Conservation (phyloP, 2,329 filamentous ascomycete genomes). For the Colletotrichum paranaense region DNA sequence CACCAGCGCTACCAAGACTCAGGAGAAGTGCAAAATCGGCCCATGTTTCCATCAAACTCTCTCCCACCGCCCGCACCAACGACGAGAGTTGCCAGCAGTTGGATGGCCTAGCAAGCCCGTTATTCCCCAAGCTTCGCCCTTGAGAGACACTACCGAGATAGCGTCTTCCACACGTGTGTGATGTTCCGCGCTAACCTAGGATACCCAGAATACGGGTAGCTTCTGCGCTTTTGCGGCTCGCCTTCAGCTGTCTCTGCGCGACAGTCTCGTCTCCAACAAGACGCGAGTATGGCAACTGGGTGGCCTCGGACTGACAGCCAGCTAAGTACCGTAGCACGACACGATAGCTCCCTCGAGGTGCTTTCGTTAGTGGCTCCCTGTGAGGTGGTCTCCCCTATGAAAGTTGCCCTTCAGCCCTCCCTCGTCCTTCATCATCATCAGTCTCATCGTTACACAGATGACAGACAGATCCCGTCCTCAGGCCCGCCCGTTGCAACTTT, state of each 20-base stretch:
- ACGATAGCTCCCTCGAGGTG: neutral
- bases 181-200: constrained; percentile 31
- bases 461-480: neutral
- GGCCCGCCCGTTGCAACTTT: neutral
- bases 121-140: constrained; percentile 23
- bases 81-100: constrained; percentile 11
- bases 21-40: neutral
- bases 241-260: constrained; percentile 11
- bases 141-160: constrained; percentile 21
- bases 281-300: neutral
- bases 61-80: neutral
- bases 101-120: constrained; percentile 28
- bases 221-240: neutral
- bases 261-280: neutral
- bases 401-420: no score
- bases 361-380: neutral
- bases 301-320: constrained; percentile 12
- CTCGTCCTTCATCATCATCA: neutral
- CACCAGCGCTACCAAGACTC: neutral
- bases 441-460: neutral
- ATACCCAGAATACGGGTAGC: constrained; percentile 18
- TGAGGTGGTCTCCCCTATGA: neutral
- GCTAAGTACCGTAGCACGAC: neutral
- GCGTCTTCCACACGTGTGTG: constrained; percentile 27
- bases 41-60: neutral